Conservation (phyloP, 2,329 filamentous ascomycete genomes). For the Penicillium sp. region DNA sequence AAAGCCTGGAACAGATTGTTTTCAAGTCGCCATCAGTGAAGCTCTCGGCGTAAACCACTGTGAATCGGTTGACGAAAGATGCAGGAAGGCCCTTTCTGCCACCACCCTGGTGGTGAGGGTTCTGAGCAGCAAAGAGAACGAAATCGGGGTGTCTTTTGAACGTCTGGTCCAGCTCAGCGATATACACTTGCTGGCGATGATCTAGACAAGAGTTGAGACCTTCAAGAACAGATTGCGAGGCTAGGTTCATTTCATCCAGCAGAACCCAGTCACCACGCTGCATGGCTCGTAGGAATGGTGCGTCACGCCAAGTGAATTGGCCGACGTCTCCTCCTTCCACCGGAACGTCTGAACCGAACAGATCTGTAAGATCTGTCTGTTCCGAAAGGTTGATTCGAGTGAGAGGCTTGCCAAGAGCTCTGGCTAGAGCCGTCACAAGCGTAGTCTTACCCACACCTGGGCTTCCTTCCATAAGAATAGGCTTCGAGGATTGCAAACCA, state of each 20-base stretch:
- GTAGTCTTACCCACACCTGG: constrained; percentile 99
- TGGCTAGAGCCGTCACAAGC: constrained; percentile 78
- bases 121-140: constrained; percentile 93
- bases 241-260: constrained; percentile 97
- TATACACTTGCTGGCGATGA: constrained; percentile 91
- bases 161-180: constrained; percentile 90
- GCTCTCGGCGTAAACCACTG: constrained; percentile 93
- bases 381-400: constrained; percentile 97
- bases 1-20: constrained; percentile 76
- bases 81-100: constrained; percentile 90
- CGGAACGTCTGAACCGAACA: constrained; percentile 95
- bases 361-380: constrained; percentile 94
- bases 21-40: constrained; percentile 78
- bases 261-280: constrained; percentile 95
- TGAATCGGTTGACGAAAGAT: constrained; percentile 97
- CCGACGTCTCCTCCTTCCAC: constrained; percentile 89
- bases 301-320: constrained; percentile 92
- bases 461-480: constrained; percentile 90
- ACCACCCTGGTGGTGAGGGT: constrained; percentile 94
- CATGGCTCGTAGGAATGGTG: constrained; percentile 94
- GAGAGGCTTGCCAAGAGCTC: constrained; percentile 73
- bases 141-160: constrained; percentile 89
- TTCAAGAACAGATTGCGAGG: constrained; percentile 93
- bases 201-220: constrained; percentile 95
- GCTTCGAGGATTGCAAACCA: constrained; percentile 83